Conservation (phyloP, 495 filamentous ascomycete species). For the Penicillium pancosmium region DNA sequence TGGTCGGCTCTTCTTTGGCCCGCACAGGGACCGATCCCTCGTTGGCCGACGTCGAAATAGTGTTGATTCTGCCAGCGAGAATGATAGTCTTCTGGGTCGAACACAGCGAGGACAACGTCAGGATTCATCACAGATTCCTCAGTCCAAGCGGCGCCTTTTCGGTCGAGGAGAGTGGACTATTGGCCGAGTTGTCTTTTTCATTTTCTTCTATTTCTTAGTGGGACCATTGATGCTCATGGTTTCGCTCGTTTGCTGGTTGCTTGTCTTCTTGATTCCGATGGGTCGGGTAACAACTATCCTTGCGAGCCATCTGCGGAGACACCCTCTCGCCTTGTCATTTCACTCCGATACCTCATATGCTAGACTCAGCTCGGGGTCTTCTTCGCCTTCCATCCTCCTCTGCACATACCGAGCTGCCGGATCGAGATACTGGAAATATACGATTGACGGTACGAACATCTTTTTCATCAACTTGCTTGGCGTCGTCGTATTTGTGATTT, state of each 20-base stretch:
- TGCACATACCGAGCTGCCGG: slow-evolving; percentile 98
- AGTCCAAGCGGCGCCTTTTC: slow-evolving; percentile 87
- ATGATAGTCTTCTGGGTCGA: slow-evolving; percentile 85
- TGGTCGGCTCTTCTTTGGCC: slow-evolving; percentile 93
- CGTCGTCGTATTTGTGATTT: slow-evolving; percentile 87
- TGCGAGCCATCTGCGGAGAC: slow-evolving; percentile 87
- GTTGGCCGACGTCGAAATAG: slow-evolving; percentile 88
- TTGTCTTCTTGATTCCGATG: slow-evolving; percentile 99
- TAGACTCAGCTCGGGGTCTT: slow-evolving; percentile 60
- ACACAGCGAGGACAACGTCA: slow-evolving; percentile 51
- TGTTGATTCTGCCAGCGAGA: slow-evolving; percentile 84
- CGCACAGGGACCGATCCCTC: slow-evolving; percentile 73
- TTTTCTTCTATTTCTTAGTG: slow-evolving; percentile 93
- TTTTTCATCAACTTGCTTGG: slow-evolving; percentile 96
- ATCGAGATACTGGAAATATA: slow-evolving; percentile 98
- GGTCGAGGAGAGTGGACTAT: slow-evolving; percentile 94
- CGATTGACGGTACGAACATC: slow-evolving; percentile 96
- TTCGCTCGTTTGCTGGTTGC: slow-evolving; percentile 87
- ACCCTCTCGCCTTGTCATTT: slow-evolving; percentile 91
- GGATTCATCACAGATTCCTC: slow-evolving; percentile 49
- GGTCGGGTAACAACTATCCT: slow-evolving; percentile 90
- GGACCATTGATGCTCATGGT: slow-evolving; percentile 86
- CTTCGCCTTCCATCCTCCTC: slow-evolving; percentile 83
- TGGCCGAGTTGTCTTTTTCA: slow-evolving; percentile 92
- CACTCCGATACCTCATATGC: slow-evolving; percentile 81